A percentile compares a stretch with the other conserved stretches of the same genome.
phyloP scores from a whole-genome alignment of 1,284 basidiomycete species.

The Trichosporon sp. region DNA sequence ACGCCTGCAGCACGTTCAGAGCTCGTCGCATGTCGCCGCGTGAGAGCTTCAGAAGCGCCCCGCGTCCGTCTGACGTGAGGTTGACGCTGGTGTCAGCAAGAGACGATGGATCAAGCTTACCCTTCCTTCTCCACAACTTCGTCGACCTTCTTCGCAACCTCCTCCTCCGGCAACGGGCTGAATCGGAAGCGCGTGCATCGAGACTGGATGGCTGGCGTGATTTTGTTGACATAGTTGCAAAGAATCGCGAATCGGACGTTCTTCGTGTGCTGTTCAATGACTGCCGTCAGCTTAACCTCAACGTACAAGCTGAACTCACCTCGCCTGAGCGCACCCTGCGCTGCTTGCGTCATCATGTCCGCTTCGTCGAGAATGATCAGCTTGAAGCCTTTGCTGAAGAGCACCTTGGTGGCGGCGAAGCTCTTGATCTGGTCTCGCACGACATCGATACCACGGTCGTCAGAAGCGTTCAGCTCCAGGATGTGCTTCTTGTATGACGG shows the following conservation, averaged over 20 bases:
- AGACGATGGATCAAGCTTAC: conserved; percentile 51
- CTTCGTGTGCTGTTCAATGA: conserved; percentile 97
- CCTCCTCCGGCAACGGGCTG: conserved; percentile 79
- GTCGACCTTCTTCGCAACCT: conserved; percentile 77
- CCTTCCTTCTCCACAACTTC: conserved; percentile 78
- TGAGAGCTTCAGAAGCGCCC: conserved; percentile 84
- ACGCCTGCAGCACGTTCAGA: conserved; percentile 93
- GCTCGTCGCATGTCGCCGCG: conserved; percentile 97
- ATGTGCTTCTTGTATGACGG: conserved; percentile 75
- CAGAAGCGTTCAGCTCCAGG: conserved; percentile 95
- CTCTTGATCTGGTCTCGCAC: conserved; percentile 98
- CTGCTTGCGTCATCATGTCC: conserved; percentile 99
- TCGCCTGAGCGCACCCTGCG: conserved; percentile 90
- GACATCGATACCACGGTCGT: conserved; percentile 96
- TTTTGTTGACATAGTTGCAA: conserved; percentile 99
- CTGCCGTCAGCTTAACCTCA: conserved; percentile 40
- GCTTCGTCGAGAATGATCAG: conserved; percentile 98
- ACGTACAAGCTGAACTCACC: conserved; percentile 39
- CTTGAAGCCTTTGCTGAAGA: conserved; percentile 87
- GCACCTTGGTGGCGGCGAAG: conserved; percentile 91
- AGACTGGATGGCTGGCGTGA: conserved; percentile 96
- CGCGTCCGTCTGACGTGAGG: conserved; percentile 76
- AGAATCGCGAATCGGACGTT: conserved; percentile 99
- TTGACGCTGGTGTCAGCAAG: conserved; percentile 61
- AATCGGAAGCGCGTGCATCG: conserved; percentile 97